Evolutionary conservation across 225 moss, liverwort and hornwort genomes (phyloP), one percentile per base, ranked within the genome.

Genomic region (Thuidium tamariscinum): DNA sequence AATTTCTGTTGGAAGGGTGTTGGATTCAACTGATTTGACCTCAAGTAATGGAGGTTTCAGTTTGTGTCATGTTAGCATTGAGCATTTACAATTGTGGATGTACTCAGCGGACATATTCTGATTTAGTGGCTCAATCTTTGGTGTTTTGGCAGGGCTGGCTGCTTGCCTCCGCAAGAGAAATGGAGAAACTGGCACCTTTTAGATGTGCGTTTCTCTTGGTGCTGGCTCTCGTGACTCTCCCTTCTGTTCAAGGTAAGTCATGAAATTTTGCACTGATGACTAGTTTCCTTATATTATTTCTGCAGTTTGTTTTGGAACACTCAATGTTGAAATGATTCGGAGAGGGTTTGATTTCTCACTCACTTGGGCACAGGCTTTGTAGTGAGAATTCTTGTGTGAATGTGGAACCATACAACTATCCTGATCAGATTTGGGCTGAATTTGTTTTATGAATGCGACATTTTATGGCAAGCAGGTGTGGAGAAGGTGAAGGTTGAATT

Each of bases 401-500:
- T 82, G 20, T 66, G 72, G 51, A n/a, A 52, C 56, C 42, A 22
- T 64, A 63, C 41, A 34, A 62, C 25, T 32, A 41, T 54, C 7
- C 32, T 61, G 30, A 54, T 86, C 65, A 56, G 64, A 52, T 46
- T 86, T 70, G 16, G 67, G 39, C 55, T 68, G 73, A 87, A 69
- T 36, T 36, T 77, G 46, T 62, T 64, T 82, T 34, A 71, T 83
- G 59, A 57, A 71, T 44, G 36, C 21, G 51, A 49, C 66, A 30
- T 55, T 69, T 55, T 69, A 82, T 56, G 69, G 36, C 41, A 51
- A 76, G 61, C 88, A 93, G 93, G 90, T 64, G 90, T 93, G 84
- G 92, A 93, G 89, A 98, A 96, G 77, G 98, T 97, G 79, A 92
- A 92, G 78, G 92, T 99, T 55, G 96, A 99, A 82, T 90, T 99